Evolutionary conservation across 2,329 filamentous ascomycete genomes (phyloP).

Genomic region (Fusarium poae): DNA sequence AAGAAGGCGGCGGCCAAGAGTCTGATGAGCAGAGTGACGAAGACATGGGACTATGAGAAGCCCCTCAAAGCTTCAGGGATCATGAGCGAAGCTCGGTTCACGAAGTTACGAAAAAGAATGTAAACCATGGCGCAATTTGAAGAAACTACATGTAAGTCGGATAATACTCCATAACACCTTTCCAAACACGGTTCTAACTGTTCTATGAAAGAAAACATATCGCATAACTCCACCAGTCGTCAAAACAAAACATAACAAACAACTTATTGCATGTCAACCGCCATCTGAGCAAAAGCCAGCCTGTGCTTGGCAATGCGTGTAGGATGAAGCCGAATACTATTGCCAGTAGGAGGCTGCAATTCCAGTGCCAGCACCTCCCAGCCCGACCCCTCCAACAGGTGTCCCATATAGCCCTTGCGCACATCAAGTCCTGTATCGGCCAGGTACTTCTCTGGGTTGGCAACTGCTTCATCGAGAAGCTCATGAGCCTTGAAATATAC

Average conservation of each 20-base stretch:
- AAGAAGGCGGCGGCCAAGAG: conserved; percentile 71
- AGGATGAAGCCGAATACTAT: conserved; percentile 38
- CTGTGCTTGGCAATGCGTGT: conserved; percentile 32
- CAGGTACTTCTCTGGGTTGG: conserved; percentile 15
- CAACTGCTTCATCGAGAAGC: conserved; percentile 12
- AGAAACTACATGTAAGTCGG: conserved; percentile 35
- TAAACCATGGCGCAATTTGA: conserved; percentile 10
- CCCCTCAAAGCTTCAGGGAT: background rate
- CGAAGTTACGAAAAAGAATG: conserved; percentile 5
- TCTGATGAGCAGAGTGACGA: conserved; percentile 71
- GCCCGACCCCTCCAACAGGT: conserved; percentile 8
- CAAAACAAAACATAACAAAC: background rate
- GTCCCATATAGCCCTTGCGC: conserved; percentile 14
- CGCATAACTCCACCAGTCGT: conserved; percentile 2
- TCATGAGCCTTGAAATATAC: conserved; percentile 34
- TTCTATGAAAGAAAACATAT: conserved; percentile 9
- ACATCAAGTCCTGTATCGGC: conserved; percentile 18
- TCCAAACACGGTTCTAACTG: conserved; percentile 20
- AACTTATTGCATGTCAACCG: background rate
- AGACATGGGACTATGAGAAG: conserved; percentile 62
- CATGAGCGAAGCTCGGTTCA: background rate
- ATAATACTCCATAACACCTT: conserved; percentile 6
- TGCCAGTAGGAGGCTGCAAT: conserved; percentile 28
- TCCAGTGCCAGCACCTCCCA: conserved; percentile 15
- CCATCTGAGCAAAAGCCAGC: conserved; percentile 15